Evolutionary conservation across 208 protist species (phyloP).

Genomic region (Porcisia hertigi): DNA sequence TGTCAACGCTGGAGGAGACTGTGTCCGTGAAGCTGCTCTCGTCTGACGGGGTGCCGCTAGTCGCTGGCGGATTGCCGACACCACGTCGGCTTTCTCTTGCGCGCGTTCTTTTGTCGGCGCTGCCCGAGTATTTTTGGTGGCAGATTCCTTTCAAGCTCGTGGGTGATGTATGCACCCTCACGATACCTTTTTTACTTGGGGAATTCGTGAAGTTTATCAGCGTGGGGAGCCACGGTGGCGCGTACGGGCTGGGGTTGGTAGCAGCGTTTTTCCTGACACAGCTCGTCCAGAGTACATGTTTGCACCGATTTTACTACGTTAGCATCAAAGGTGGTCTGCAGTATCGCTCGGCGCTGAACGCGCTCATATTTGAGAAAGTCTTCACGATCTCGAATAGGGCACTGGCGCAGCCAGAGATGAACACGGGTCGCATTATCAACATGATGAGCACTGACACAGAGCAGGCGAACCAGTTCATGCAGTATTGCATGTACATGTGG

Average conservation of each 20-base stretch:
- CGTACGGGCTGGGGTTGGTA: not conserved
- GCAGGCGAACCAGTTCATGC: slow-evolving; percentile 39
- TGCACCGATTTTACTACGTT: slow-evolving; percentile 59
- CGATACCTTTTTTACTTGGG: slow-evolving; percentile 54
- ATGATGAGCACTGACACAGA: slow-evolving; percentile 81
- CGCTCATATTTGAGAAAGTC: slow-evolving; percentile 82
- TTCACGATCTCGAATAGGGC: slow-evolving; percentile 51
- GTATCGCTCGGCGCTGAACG: slow-evolving; percentile 62
- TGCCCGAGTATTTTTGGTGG: slow-evolving; percentile 36
- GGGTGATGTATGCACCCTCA: slow-evolving; percentile 47
- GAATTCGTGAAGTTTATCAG: slow-evolving; percentile 39
- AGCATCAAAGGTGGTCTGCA: slow-evolving; percentile 39
- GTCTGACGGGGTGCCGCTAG: slow-evolving; percentile 1
- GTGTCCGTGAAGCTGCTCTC: slow-evolving; percentile 27
- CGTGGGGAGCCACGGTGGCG: slow-evolving; percentile 32
- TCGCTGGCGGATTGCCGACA: not conserved
- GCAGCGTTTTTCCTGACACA: not conserved
- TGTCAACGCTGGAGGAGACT: slow-evolving; percentile 61
- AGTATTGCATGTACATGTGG: slow-evolving; percentile 49
- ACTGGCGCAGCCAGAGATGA: slow-evolving; percentile 70
- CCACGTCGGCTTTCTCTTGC: not conserved
- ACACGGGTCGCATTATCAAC: slow-evolving; percentile 87
- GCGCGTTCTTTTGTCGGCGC: slow-evolving; percentile 13
- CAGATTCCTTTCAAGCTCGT: slow-evolving; percentile 58
- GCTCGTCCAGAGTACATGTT: slow-evolving; percentile 45